Conservation (phyloP, 2,329 filamentous ascomycete genomes). For the Harringtonia lauricola region DNA sequence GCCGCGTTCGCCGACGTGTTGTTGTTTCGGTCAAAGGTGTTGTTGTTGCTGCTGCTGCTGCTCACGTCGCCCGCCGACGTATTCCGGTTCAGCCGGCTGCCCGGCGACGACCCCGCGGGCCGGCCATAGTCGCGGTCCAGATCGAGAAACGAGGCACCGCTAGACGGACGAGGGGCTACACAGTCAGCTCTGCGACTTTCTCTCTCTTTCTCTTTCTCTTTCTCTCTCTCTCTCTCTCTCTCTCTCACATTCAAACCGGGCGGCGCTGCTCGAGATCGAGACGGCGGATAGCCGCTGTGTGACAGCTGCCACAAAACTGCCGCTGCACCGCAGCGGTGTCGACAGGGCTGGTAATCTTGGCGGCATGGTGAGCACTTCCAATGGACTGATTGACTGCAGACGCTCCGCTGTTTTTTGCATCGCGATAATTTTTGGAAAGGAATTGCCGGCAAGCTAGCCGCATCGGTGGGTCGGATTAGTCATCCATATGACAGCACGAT, state of each 20-base stretch:
- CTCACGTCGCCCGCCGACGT: background rate
- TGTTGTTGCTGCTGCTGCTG: background rate
- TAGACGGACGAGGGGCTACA: slow-evolving; percentile 5
- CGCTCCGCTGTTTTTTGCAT: background rate
- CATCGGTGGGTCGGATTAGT: no score
- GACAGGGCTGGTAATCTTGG: slow-evolving; percentile 8
- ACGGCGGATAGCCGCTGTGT: slow-evolving; percentile 7
- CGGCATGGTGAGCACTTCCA: slow-evolving; percentile 49
- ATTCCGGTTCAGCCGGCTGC: background rate
- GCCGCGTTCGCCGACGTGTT: slow-evolving; percentile 3
- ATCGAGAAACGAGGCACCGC: slow-evolving; percentile 9
- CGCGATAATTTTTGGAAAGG: no score
- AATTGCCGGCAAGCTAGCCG: no score
- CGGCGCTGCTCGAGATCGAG: slow-evolving; percentile 7
- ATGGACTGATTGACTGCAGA: slow-evolving; percentile 4
- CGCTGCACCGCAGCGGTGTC: slow-evolving; percentile 1
- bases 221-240: background rate
- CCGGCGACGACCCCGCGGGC: no score
- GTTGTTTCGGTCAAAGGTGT: no score
- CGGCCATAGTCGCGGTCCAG: slow-evolving; percentile 6
- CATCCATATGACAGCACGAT: no score
- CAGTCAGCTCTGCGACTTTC: background rate
- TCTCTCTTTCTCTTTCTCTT: background rate
- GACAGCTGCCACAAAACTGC: background rate
- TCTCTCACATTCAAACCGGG: slow-evolving; percentile 4